Conservation (phyloP, 306 rosid species). For the Fagus sylvatica region DNA sequence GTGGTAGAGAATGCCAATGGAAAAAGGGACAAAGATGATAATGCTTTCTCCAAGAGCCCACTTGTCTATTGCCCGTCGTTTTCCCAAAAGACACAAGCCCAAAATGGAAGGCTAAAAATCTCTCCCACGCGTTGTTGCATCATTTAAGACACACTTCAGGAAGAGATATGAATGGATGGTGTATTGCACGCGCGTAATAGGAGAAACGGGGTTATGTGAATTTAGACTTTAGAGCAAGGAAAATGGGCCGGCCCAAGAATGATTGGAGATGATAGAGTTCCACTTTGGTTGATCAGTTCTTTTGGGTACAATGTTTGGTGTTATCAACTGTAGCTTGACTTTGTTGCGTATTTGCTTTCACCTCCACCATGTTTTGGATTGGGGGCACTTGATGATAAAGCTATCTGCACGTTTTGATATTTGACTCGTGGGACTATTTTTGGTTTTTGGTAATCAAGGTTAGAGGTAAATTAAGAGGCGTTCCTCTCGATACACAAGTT, state of each 20-base stretch:
- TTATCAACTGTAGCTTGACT: constrained; percentile 28
- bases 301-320: constrained; percentile 15
- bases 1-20: constrained; percentile 31
- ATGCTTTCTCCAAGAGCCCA: constrained; percentile 60
- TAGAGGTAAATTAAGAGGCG: too few species aligned
- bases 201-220: constrained; percentile 10
- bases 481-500: too few species aligned
- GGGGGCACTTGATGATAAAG: background rate
- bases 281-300: constrained; percentile 7
- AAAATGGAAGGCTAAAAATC: constrained; percentile 2
- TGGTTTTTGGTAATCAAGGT: too few species aligned
- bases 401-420: background rate
- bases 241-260: constrained; percentile 63
- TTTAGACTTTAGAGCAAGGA: constrained; percentile 15
- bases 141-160: background rate
- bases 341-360: constrained; percentile 20
- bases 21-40: constrained; percentile 42
- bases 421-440: too few species aligned
- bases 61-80: constrained; percentile 53
- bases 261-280: constrained; percentile 32
- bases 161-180: constrained; percentile 3
- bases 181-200: constrained; percentile 7
- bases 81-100: constrained; percentile 17
- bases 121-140: constrained; percentile 7
- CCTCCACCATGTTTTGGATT: constrained; percentile 16